Conservation (phyloP, 2,329 filamentous ascomycete species). For the Fusarium oxysporum region DNA sequence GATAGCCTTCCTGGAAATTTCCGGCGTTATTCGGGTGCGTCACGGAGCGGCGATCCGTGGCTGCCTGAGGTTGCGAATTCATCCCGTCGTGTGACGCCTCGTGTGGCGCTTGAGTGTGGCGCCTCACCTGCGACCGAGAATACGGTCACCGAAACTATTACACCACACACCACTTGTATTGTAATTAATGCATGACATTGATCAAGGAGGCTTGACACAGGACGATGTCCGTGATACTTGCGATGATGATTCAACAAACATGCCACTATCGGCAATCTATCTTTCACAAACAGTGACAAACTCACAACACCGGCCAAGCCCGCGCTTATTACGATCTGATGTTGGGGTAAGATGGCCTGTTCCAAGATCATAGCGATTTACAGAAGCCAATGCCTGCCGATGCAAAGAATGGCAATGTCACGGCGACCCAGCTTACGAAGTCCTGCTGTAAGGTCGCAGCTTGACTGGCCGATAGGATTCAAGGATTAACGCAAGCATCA, state of each 20-base stretch:
- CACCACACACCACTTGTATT: background rate
- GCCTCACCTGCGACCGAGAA: slow-evolving; percentile 4
- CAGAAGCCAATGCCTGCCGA: slow-evolving; percentile 4
- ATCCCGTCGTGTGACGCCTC: slow-evolving; percentile 13
- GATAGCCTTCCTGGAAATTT: slow-evolving; percentile 50
- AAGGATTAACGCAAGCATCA: slow-evolving; percentile 31
- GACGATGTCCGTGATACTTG: slow-evolving; percentile 11
- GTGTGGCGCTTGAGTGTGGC: slow-evolving; percentile 36
- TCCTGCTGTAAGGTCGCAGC: background rate
- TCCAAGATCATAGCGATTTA: background rate
- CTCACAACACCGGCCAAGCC: slow-evolving; percentile 1
- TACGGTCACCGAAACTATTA: slow-evolving; percentile 3
- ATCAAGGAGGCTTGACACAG: background rate
- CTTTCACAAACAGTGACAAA: background rate
- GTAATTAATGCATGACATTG: background rate
- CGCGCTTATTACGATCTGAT: slow-evolving; percentile 18
- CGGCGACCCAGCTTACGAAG: slow-evolving; percentile 1
- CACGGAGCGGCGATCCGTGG: slow-evolving; percentile 43
- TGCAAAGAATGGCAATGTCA: slow-evolving; percentile 6
- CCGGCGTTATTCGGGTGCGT: slow-evolving; percentile 51
- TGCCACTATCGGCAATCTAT: slow-evolving; percentile 21
- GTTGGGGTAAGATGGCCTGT: slow-evolving; percentile 21
- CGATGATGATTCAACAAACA: slow-evolving; percentile 10
- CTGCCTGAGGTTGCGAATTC: slow-evolving; percentile 48
- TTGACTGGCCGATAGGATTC: background rate